Evolutionary conservation across 2,329 filamentous ascomycete species (phyloP), one percentile per base, ranked within the genome.

Genomic region (Talaromyces islandicus): DNA sequence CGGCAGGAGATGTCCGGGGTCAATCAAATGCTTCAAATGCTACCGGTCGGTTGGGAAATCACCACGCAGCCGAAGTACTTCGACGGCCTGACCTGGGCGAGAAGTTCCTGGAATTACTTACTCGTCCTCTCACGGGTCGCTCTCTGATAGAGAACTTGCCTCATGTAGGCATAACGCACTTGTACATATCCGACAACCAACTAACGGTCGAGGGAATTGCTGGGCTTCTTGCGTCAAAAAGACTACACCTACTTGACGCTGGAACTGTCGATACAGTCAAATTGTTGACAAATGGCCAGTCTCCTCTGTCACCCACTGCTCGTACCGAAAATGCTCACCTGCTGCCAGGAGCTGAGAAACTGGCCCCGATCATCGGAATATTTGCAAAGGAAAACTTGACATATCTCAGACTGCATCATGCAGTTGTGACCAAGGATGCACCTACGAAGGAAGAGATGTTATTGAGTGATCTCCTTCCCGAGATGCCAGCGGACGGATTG

Each of bases 181-280:
- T 87, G 2, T 85, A 84, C 65, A 77, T 87, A 14, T 77, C 83
- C 3, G 78, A 78, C 7, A 87, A 87, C 60, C 65, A 73, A 3
- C 68, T 87, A 5, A 84, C 82, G 1, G 78, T 83, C 0, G 82
- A 85, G 67, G 83, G 83, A 0, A 71, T 83, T 6, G 81, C 80
- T 3, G 80, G 78, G 17, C 72, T 87, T 5, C 66, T 86, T 11
- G 72, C 78, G 54, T 82, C 82, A 7, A 75, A 72, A 57, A 74
- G 79, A 32, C 71, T 87, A 9, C 78, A 84, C 64, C 80, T 83
- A 2, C 73, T 87, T 2, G 84, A 87, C 70, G 75, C 77, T 32
- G 84, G 84, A 0, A 79, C 76, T 2, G 72, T 84, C 24, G 70
- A 76, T 65, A 71, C 70, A 17, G 68, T 67, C 25, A 65, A 69